Percentiles rank a stretch among this genome's conserved stretches.
Evolutionary conservation across 164 flowering plant genomes (phyloP).

Genomic region (Aristolochia contorta): DNA sequence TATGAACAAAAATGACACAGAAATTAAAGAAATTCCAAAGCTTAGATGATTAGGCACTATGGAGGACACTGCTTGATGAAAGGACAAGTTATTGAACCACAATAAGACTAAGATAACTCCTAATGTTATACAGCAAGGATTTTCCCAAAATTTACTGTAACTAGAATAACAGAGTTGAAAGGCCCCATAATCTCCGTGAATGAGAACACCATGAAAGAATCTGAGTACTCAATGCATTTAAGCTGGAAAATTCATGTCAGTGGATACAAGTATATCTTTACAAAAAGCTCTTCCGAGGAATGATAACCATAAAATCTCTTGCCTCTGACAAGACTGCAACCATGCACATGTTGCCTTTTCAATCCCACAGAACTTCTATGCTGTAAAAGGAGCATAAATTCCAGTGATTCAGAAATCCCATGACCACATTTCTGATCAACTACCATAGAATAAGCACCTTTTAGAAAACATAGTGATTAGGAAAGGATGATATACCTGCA

Average conservation of each 20-base stretch:
- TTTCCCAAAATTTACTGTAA: no score
- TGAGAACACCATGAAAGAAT: neutral
- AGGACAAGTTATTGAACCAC: no score
- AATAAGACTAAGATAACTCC: no score
- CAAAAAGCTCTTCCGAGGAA: slow-evolving; percentile 75
- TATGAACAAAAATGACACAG: no score
- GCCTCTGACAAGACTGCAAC: slow-evolving; percentile 69
- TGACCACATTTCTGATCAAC: neutral
- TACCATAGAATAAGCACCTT: neutral
- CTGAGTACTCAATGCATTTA: neutral
- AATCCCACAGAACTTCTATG: slow-evolving; percentile 52
- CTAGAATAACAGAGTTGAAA: no score
- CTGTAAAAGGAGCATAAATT: slow-evolving; percentile 29
- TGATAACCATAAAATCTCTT: slow-evolving; percentile 82
- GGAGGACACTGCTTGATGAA: no score
- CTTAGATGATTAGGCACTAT: no score
- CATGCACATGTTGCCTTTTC: slow-evolving; percentile 86
- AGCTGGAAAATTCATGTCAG: neutral
- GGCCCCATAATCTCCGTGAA: no score
- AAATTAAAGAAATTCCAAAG: no score
- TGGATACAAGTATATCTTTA: slow-evolving; percentile 94
- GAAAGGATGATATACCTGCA: slow-evolving; percentile 45
- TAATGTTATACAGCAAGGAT: no score
- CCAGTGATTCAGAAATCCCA: neutral
- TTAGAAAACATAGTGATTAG: neutral